Base-by-base conservation (phyloP, 371 early-diverging fungal species). In the Smittium culicis region DNA sequence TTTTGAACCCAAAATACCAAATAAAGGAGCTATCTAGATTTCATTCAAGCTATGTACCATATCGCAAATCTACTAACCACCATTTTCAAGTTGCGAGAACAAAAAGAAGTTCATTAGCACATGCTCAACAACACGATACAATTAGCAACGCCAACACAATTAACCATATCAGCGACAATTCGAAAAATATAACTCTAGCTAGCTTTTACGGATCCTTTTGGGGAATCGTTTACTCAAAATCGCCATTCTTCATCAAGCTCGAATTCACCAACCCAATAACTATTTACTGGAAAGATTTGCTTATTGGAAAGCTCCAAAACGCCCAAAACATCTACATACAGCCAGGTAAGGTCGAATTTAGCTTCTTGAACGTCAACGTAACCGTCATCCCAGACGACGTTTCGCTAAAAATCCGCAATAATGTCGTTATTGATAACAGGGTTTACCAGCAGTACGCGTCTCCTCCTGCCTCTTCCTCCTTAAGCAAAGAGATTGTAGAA, bases 231-330 rank as follows among this genome's bases (percentile, higher is more conserved):
- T 34, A 34, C 1, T 35, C 20, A 17, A 64, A 64, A 8, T 2
- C 30, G 27, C 29, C 54, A 35, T 25, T 35, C 27, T 32, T 8
- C 29, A 34, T 64, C 11, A 35, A 29, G 1, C n/a, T 64, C 25
- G 28, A 35, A 30, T 34, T 64, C 35, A 20, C 35, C 5, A 27
- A 64, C 24, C 65, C 65, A 11, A 34, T 64, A 14, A 30, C n/a
- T 5, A 64, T 64, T 14, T 64, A 64, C 28, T 64, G 65, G 65
- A 45, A 64, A 34, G 65, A 34, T 2, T 17, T 34, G 14, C 35
- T 34, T 25, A 64, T 64, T 29, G 65, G 65, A 35, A 54, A 45
- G 34, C 16, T 64, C 11, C 11, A 34, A 2, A 34, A 20, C 2
- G 11, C 65, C 29, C 30, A 64, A 20, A 45, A 32, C 33, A 11